phyloP scores from a whole-genome alignment of 345 rosid genomes.

The Populus ilicifolia region DNA sequence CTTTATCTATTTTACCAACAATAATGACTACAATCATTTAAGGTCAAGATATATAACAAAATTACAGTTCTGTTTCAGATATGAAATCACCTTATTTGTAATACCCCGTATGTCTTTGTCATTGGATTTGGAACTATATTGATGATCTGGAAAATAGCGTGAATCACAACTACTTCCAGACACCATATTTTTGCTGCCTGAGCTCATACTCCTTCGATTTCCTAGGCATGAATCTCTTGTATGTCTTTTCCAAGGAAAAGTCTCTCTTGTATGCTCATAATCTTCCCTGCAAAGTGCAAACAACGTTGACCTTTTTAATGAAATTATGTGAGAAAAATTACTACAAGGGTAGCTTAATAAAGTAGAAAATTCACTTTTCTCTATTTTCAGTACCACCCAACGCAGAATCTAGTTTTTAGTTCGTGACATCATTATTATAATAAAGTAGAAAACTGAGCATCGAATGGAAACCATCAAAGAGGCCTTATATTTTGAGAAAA shows the following conservation, averaged over 20 bases:
- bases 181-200: conserved; percentile 37
- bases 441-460: neutral
- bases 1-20: neutral
- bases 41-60: neutral
- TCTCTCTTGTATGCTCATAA: conserved; percentile 44
- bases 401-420: neutral
- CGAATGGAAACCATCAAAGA: neutral
- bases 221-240: conserved; percentile 46
- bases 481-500: neutral
- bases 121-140: conserved; percentile 39
- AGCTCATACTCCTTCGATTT: conserved; percentile 36
- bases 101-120: conserved; percentile 32
- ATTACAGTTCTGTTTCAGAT: neutral
- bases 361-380: neutral
- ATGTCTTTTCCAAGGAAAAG: conserved; percentile 79
- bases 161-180: conserved; percentile 42
- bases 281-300: conserved; percentile 63
- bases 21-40: neutral
- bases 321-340: neutral
- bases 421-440: neutral
- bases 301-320: conserved; percentile 13
- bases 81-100: conserved; percentile 54
- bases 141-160: conserved; percentile 41
- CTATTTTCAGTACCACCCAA: neutral
- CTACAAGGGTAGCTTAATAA: neutral